Percentiles rank a stretch among this genome's conserved stretches.
These are phyloP conservation scores for Cyclaneusma minus DNA, from an alignment of 2,329 filamentous ascomycete genomes.

Conservation along the genomic window DNA sequence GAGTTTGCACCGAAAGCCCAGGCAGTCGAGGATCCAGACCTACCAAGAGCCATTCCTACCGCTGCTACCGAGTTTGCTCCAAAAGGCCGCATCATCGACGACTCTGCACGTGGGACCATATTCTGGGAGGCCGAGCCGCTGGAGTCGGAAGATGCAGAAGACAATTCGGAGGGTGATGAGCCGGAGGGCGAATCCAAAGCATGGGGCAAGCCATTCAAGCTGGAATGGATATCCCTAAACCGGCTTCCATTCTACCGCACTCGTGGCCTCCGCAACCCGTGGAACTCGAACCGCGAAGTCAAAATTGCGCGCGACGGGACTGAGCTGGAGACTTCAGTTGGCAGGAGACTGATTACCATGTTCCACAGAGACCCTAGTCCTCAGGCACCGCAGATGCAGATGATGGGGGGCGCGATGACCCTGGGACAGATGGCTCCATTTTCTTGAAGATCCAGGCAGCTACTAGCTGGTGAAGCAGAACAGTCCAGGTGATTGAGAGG, in stretches of 20 bases:
- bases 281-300: conserved; percentile 90
- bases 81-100: conserved; percentile 77
- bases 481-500: no score
- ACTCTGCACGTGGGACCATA: conserved; percentile 84
- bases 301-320: conserved; percentile 94
- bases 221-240: conserved; percentile 79
- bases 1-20: conserved; percentile 54
- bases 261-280: conserved; percentile 74
- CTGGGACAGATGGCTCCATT: no score
- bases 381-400: conserved; percentile 7
- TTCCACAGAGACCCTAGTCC: conserved; percentile 43
- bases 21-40: conserved; percentile 40
- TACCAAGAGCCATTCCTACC: conserved; percentile 67
- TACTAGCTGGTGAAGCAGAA: neutral
- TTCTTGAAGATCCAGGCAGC: no score
- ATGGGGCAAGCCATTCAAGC: conserved; percentile 82
- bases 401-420: conserved; percentile 6
- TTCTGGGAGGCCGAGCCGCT: conserved; percentile 80
- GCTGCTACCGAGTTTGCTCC: conserved; percentile 65
- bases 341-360: conserved; percentile 59
- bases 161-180: conserved; percentile 30
- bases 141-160: conserved; percentile 25
- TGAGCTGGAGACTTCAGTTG: conserved; percentile 73
- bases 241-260: conserved; percentile 81
- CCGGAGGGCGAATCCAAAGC: conserved; percentile 34